These are phyloP conservation scores for Acacia melanoxylon DNA, from an alignment of 306 rosid genomes.

Conservation along the genomic window DNA sequence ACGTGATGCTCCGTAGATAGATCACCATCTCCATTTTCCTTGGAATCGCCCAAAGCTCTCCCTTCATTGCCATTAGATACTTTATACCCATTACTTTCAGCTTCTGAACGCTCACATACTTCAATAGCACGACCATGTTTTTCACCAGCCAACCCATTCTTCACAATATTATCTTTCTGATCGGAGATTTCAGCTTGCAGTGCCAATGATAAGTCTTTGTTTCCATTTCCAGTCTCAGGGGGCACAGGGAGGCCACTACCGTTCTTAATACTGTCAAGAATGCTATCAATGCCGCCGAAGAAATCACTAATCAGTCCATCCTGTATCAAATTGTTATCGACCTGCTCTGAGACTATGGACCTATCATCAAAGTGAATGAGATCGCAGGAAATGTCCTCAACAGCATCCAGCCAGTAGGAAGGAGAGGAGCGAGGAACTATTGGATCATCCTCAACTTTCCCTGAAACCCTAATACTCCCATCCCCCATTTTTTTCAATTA, in stretches of 20 bases:
- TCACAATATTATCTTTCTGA: conserved; percentile 18
- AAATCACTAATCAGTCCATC: conserved; percentile 58
- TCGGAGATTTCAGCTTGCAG: conserved; percentile 20
- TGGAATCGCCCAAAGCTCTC: conserved; percentile 17
- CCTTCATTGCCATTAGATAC: conserved; percentile 37
- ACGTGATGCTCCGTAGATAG: conserved; percentile 31
- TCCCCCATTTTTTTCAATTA: conserved; percentile 47
- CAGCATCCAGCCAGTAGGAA: conserved; percentile 95
- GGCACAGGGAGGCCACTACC: conserved; percentile 63
- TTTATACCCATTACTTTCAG: conserved; percentile 30
- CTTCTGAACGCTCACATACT: conserved; percentile 26
- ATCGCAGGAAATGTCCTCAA: conserved; percentile 84
- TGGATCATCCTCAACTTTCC: conserved; percentile 21
- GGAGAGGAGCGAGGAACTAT: conserved; percentile 31
- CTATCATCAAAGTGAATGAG: conserved; percentile 61
- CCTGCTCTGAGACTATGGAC: conserved; percentile 40
- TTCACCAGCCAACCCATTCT: conserved; percentile 25
- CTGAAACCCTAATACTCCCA: conserved; percentile 45
- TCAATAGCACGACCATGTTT: conserved; percentile 24
- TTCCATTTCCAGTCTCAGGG: conserved; percentile 17
- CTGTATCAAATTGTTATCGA: conserved; percentile 50
- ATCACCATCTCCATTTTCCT: conserved; percentile 42
- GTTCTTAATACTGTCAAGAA: conserved; percentile 78
- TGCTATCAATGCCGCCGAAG: conserved; percentile 89
- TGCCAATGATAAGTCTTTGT: conserved; percentile 24